phyloP scores from a whole-genome alignment of 345 rosid species.

The Lumnitzera littorea region DNA sequence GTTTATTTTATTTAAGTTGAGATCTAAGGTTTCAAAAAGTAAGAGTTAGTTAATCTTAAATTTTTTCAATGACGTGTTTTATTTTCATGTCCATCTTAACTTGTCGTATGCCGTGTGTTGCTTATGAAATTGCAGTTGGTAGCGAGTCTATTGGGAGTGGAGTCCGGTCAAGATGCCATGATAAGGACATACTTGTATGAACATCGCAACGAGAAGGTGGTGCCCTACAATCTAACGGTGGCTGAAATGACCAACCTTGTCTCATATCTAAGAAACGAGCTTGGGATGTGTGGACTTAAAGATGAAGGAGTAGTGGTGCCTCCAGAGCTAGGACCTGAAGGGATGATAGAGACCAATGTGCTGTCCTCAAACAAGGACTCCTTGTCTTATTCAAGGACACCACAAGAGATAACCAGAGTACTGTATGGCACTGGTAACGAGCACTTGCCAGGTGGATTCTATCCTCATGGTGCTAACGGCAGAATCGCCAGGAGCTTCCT shows the following conservation, averaged over 20 bases:
- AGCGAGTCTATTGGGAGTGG: conserved; percentile 49
- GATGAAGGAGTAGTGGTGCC: conserved; percentile 53
- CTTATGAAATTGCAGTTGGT: conserved; percentile 24
- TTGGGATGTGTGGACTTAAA: conserved; percentile 35
- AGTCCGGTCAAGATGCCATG: conserved; percentile 67
- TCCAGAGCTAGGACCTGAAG: conserved; percentile 27
- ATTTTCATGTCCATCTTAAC: too few species aligned
- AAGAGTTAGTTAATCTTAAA: too few species aligned
- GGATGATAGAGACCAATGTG: conserved; percentile 24
- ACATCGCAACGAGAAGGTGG: conserved; percentile 21
- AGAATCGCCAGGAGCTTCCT: conserved; percentile 18
- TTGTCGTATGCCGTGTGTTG: not conserved
- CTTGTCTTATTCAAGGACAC: conserved; percentile 23
- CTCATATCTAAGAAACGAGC: conserved; percentile 28
- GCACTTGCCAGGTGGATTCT: conserved; percentile 39
- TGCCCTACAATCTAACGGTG: conserved; percentile 30
- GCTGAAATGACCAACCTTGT: conserved; percentile 25
- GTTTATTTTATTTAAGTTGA: too few species aligned
- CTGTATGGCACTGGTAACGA: conserved; percentile 40
- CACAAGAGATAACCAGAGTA: conserved; percentile 31
- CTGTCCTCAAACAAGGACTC: conserved; percentile 27
- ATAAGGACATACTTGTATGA: conserved; percentile 43
- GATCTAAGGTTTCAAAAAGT: too few species aligned
- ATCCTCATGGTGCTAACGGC: conserved; percentile 40
- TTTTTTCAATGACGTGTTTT: too few species aligned